Evolutionary conservation across 1,139 yeast species (phyloP), one percentile per base, ranked within the genome.

Genomic region (Suhomyces wounanorum): DNA sequence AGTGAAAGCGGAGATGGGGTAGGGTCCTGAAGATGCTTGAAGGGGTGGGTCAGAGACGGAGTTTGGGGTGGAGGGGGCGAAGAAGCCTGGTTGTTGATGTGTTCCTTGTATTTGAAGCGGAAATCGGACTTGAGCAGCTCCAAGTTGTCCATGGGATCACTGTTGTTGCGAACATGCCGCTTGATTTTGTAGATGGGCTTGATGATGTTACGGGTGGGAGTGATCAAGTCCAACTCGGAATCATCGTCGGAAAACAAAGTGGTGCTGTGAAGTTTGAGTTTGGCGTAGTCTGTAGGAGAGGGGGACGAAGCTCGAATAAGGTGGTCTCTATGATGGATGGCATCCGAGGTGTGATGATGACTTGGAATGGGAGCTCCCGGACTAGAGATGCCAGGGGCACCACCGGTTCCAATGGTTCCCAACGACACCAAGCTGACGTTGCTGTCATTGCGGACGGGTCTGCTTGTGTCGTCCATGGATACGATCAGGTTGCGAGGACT

Each of bases 401-500:
- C 47, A 10, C 35, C 40, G 8, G 17, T 38, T 13, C 35, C 47
- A 11, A n/a, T 9, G 17, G 44, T 16, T 10, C 41, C 44, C 23
- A 45, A 47, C 23, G 37, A 44, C 35, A 40, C 43, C 52, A 50
- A 43, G 33, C 41, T 37, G 21, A 35, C 16, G 41, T 60, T 59
- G 52, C 76, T 69, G 53, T 72, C 72, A 52, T 70, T 73, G 41
- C 78, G 57, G 0, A 74, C 66, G 14, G 67, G 65, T 18, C 66
- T 63, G 37, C 60, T 55, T 48, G 59, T 59, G 47, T 75, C 79
- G 50, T 75, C 80, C 1, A 70, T 61, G 10, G 77, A 72, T 5
- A 73, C 74, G 13, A 76, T 75, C 43, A 78, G 73, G 55, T 75
- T 75, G 44, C 79, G 62, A 1, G 79, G 79, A 55, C 73, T 68